phyloP scores from a whole-genome alignment of 495 filamentous ascomycete genomes.

The Parmelia sp. region DNA sequence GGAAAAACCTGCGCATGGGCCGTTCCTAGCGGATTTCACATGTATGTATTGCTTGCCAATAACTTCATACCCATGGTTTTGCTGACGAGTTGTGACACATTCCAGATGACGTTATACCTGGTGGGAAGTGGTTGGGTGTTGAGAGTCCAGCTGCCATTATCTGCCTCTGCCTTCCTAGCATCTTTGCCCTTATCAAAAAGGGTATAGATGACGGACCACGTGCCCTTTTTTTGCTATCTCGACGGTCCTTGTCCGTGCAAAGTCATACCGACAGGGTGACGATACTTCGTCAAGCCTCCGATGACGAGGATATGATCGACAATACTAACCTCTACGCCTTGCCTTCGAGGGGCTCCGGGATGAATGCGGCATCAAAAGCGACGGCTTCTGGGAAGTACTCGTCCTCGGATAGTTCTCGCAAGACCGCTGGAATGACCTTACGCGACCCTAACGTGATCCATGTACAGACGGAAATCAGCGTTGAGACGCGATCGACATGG shows the following conservation, averaged over 20 bases:
- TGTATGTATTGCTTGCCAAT: background rate
- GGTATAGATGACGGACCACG: background rate
- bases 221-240: background rate
- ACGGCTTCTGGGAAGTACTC: background rate
- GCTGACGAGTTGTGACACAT: background rate
- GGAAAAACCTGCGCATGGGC: background rate
- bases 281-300: background rate
- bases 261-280: background rate
- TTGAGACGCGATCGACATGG: background rate
- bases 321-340: background rate
- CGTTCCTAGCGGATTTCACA: conserved; percentile 1
- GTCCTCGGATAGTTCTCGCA: background rate
- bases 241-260: background rate
- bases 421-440: background rate
- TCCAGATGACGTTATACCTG: background rate
- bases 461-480: background rate
- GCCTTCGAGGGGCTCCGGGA: background rate
- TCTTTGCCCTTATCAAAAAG: conserved; percentile 5
- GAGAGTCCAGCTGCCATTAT: conserved; percentile 6
- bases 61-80: background rate
- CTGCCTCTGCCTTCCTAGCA: conserved; percentile 13
- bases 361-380: background rate
- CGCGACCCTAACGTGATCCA: background rate
- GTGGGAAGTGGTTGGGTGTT: conserved; percentile 3
- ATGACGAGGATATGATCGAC: background rate